Base-by-base conservation (phyloP, 495 filamentous ascomycete genomes). In the Talaromyces ruber region DNA sequence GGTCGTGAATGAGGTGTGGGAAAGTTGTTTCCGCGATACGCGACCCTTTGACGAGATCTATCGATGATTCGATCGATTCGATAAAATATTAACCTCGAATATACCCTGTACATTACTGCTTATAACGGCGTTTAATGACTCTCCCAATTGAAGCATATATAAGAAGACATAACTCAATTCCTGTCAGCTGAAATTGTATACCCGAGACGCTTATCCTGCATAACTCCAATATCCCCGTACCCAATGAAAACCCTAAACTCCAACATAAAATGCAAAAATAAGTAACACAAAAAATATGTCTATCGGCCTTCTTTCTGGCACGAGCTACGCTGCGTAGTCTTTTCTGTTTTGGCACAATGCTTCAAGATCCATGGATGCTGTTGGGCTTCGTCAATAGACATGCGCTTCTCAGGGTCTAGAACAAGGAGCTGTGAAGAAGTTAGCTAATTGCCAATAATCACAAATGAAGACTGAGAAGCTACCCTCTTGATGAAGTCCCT, bases 1-100 rank as follows among this genome's bases (percentile, higher is more conserved):
- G 73, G 86, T 94, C 39, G 91, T 98, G 58, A 94, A 97, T 74
- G 88, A 96, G 74, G 95, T 98, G 28, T 98, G 93, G 90, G 92
- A 97, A 65, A 96, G 92, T 65, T 98, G 95, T 74, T 98, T 96
- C 69, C 76, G 83, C 34, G 94, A 98, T 73, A 97, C 92, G 3
- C 79, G 95, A 64, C 94, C 94, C 9, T 98, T 98, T 74, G 91
- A 97, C 73, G 92, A 96, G 68, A 92, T 98, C 32, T 98, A 96
- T 72, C 85, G 91, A 76, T 98, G 74, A 88, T 67, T 43, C 28
- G 32, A 61, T 63, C 22, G 18, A 34, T 21, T 59, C 30, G 14
- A 28, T 12, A 58, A 2, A 18, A 0, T 16, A 65, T 22, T 61
- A 58, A 60, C 47, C 50, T 54, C 59, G 62, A 29, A 54, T 67